Base-by-base conservation (phyloP, 2,329 filamentous ascomycete species). In the Sphaerulina vaccinii region DNA sequence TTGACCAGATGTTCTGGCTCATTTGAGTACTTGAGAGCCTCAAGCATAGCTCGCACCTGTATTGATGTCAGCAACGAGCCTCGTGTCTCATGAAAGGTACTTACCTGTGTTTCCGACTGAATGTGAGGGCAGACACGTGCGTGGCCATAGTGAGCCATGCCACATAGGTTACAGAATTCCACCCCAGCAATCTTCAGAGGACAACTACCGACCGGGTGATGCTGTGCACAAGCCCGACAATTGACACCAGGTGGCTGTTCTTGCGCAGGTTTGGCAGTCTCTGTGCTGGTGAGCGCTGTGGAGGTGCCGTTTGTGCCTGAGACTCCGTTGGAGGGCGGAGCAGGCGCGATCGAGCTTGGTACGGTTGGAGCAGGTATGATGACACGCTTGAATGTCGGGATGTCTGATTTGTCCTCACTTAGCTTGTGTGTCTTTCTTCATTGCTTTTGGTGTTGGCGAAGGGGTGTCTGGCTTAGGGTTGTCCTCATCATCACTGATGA, bases 141-240 rank as follows among this genome's bases (percentile, higher is more conserved):
- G 47, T 74, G 65, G 2, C 82, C 83, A 56, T 75, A 81, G 62
- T 86, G 83, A 1, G 81, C 79, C 18, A 82, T 74, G 13, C 83
- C 83, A 55, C 85, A 87, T 5, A 87, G 74, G 5, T 78, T 78
- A 66, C 85, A 88, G 59, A 78, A 70, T 61, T 86, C 83, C 2
- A 78, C 73, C 1, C 81, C 81, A 7, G 79, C 77, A 4, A 75
- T 58, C 64, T 83, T 85, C 24, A 86, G 70, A 8, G 79, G 79
- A 62, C 85, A 88, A 36, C 75, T 73, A n/a, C 83, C 84, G 10
- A 71, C 64, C 1, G 73, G 66, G 64, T 87, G 85, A n/a, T 62
- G 53, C 18, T 72, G 70, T 32, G 68, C 67, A 66, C 84, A 87
- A 10, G 78, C 79, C 1, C 72, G 65, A 59, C 85, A 87, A 16